These are phyloP conservation scores for Limnomonas spitsbergensis DNA, from an alignment of 139 green algal genomes.

Conservation along the genomic window DNA sequence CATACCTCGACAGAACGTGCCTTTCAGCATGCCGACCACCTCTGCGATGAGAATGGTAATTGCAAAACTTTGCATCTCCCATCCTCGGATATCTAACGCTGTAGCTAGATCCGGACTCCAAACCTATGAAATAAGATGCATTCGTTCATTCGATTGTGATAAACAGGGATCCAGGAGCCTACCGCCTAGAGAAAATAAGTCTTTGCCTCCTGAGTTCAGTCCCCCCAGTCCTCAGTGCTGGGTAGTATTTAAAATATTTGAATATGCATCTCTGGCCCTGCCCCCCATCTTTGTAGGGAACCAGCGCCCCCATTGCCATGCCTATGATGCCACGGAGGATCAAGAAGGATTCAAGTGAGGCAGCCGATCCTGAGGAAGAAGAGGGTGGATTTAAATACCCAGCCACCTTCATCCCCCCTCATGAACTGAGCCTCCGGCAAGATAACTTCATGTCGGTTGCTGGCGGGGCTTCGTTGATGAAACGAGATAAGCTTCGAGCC, in stretches of 20 bases:
- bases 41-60: no score
- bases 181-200: neutral
- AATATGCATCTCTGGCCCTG: no score
- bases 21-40: no score
- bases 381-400: neutral
- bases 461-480: neutral
- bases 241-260: neutral
- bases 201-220: neutral
- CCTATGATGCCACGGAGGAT: neutral
- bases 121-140: no score
- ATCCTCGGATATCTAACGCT: no score
- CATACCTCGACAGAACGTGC: no score
- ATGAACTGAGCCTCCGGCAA: neutral
- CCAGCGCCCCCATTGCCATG: neutral
- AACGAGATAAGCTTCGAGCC: neutral
- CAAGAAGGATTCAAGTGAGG: neutral
- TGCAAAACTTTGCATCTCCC: no score
- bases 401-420: neutral
- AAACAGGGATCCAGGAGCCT: neutral
- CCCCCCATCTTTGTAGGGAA: neutral
- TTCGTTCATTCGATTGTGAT: no score
- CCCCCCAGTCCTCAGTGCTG: neutral
- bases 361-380: neutral
- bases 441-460: constrained; percentile 1
- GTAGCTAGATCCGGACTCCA: no score